Percentiles rank a stretch among this genome's conserved stretches.
These are phyloP conservation scores for Aspergillus hiratsukae DNA, from an alignment of 2,329 filamentous ascomycete genomes.

Conservation along the genomic window DNA sequence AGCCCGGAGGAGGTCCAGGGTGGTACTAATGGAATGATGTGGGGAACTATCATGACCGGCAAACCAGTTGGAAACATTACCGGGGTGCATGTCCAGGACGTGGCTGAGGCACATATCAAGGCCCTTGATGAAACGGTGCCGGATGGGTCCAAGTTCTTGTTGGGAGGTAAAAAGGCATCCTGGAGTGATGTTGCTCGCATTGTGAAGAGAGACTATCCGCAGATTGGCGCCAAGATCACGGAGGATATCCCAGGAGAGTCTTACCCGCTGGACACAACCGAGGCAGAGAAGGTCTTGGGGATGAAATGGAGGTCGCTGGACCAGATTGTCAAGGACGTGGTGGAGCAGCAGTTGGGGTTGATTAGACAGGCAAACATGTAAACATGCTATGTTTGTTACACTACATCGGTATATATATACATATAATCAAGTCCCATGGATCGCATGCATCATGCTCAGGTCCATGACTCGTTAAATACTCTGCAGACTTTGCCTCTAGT, in stretches of 20 bases:
- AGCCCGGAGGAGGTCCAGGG: not conserved
- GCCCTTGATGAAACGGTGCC: conserved; percentile 3
- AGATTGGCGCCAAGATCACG: conserved; percentile 1
- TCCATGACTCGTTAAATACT: no score
- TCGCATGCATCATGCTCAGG: no score
- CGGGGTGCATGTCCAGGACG: conserved; percentile 19
- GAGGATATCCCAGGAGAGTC: not conserved
- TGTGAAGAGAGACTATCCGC: conserved; percentile 10
- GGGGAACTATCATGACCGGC: conserved; percentile 3
- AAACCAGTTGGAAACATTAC: conserved; percentile 1
- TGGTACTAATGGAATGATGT: conserved; percentile 9
- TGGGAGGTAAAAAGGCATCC: conserved; percentile 2
- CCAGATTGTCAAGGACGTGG: conserved; percentile 10
- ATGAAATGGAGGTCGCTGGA: conserved; percentile 8
- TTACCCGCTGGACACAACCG: conserved; percentile 1
- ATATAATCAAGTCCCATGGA: not conserved
- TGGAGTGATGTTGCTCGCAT: conserved; percentile 12
- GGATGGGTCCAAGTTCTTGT: conserved; percentile 11
- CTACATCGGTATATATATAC: not conserved
- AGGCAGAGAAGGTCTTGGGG: conserved; percentile 12
- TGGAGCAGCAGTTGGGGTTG: conserved; percentile 15
- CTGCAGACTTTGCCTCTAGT: no score
- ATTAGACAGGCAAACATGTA: not conserved
- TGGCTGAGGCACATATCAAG: conserved; percentile 18
- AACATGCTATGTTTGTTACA: not conserved